These are phyloP conservation scores for Ustilago nuda DNA, from an alignment of 1,284 basidiomycete species.

Conservation along the genomic window DNA sequence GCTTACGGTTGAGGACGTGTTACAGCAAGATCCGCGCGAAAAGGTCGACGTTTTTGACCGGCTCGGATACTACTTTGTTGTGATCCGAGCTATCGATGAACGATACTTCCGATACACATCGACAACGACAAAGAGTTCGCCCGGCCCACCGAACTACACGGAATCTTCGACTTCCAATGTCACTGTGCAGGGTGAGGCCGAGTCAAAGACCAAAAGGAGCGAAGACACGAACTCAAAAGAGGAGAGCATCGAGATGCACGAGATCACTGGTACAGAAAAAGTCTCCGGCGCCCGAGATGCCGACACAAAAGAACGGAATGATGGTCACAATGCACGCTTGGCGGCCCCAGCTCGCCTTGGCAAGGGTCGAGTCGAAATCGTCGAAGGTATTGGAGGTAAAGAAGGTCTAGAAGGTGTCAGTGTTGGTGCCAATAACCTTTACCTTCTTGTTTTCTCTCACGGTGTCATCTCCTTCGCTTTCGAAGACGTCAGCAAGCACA, in stretches of 20 bases:
- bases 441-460: slow-evolving; percentile 88
- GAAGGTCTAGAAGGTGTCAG: slow-evolving; percentile 75
- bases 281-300: background rate
- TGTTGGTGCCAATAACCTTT: slow-evolving; percentile 85
- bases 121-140: slow-evolving; percentile 37
- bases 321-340: slow-evolving; percentile 24
- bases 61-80: slow-evolving; percentile 92
- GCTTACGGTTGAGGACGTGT: slow-evolving; percentile 91
- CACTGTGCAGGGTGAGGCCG: slow-evolving; percentile 28
- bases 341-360: slow-evolving; percentile 36
- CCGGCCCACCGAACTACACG: slow-evolving; percentile 26
- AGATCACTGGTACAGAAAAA: slow-evolving; percentile 7
- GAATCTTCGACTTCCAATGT: slow-evolving; percentile 20
- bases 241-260: slow-evolving; percentile 47
- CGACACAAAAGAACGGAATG: background rate
- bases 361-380: slow-evolving; percentile 72
- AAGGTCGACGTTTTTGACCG: slow-evolving; percentile 90
- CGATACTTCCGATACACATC: slow-evolving; percentile 74
- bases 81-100: slow-evolving; percentile 83
- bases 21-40: slow-evolving; percentile 93
- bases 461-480: slow-evolving; percentile 94
- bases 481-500: slow-evolving; percentile 88
- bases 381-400: slow-evolving; percentile 74
- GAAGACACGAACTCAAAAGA: slow-evolving; percentile 8
- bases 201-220: slow-evolving; percentile 16